Evolutionary conservation across 2,329 filamentous ascomycete species (phyloP), one percentile per base, ranked within the genome.

Genomic region (Trichocomaceae sp.): DNA sequence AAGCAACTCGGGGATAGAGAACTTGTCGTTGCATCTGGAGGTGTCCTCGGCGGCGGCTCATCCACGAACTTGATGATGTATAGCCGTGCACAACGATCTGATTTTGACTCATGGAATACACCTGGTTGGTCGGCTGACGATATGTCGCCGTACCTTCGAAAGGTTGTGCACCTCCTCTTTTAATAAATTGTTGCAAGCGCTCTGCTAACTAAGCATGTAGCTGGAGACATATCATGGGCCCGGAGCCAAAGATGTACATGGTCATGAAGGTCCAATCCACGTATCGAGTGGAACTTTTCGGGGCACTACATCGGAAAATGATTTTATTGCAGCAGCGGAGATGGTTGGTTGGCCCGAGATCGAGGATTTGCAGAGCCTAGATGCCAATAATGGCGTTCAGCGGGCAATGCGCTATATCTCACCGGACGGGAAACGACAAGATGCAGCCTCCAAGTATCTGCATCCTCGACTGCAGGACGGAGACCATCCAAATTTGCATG

Each of bases 51-150:
- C 1, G 52, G 46, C 8, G 52, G 46, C 37, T 49, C 46, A 17
- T 54, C 52, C 23, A 49, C 46, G 15, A 54, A 54, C 17, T 37
- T 54, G 2, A 47, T 54, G 39, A 48, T 54, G 19, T 54, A 54
- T 23, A 48, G 39, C 42, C 52, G 52, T 9, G 46, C 46, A 4
- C 46, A 54, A 31, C 37, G 37, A 33, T 49, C 37, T 12, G 46
- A 54, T 23, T 49, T 49, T 29, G 52, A 54, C 15, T 20, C 39
- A 3, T 54, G 52, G 52, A 39, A 45, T 15, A 45, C 31, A 4
- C 46, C 47, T 12, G 52, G 52, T 12, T 54, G 52, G 52, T 49
- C 52, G 1, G 37, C 46, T 2, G 46, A 54, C n/a, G 26, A 29
- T 5, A 5, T 29, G 3, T 29, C 10, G 7, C 26, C 23, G 23